Evolutionary conservation across 345 rosid genomes (phyloP).

Genomic region (Pistacia atlantica): DNA sequence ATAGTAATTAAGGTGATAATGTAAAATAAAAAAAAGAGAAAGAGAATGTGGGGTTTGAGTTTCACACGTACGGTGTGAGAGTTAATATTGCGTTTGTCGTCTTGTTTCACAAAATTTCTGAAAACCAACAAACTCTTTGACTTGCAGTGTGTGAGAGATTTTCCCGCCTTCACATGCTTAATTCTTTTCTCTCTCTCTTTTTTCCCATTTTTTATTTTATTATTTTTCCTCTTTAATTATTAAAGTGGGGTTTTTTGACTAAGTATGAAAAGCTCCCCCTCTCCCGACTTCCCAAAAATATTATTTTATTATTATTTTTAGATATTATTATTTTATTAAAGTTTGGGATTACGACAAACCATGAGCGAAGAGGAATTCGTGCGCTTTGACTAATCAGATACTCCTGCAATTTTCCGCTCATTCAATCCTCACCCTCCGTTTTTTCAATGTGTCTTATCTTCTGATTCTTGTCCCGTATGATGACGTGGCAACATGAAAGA

Average conservation of each 20-base stretch:
- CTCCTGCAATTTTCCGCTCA: neutral
- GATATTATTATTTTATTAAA: neutral
- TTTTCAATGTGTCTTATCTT: neutral
- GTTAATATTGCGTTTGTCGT: slow-evolving; percentile 31
- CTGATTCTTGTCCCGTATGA: slow-evolving; percentile 8
- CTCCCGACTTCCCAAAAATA: neutral
- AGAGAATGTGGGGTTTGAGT: slow-evolving; percentile 23
- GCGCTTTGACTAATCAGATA: slow-evolving; percentile 37
- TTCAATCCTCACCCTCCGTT: slow-evolving; percentile 31
- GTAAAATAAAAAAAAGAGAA: neutral
- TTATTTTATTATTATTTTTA: neutral
- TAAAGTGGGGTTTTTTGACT: slow-evolving; percentile 14
- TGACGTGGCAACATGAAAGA: slow-evolving; percentile 33
- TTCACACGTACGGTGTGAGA: slow-evolving; percentile 27
- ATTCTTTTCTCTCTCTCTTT: neutral
- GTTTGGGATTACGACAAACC: slow-evolving; percentile 23
- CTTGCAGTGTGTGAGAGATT: slow-evolving; percentile 37
- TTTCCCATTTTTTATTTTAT: neutral
- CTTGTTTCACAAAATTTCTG: slow-evolving; percentile 31
- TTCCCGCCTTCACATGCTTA: slow-evolving; percentile 59
- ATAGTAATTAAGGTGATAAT: neutral
- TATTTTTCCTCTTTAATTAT: neutral
- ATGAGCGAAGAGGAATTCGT: slow-evolving; percentile 21
- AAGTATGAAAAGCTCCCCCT: neutral
- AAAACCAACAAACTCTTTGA: slow-evolving; percentile 66